Evolutionary conservation across 768 basidiomycete genomes (phyloP), one percentile per base, ranked within the genome.

Genomic region (Suillus luteus): DNA sequence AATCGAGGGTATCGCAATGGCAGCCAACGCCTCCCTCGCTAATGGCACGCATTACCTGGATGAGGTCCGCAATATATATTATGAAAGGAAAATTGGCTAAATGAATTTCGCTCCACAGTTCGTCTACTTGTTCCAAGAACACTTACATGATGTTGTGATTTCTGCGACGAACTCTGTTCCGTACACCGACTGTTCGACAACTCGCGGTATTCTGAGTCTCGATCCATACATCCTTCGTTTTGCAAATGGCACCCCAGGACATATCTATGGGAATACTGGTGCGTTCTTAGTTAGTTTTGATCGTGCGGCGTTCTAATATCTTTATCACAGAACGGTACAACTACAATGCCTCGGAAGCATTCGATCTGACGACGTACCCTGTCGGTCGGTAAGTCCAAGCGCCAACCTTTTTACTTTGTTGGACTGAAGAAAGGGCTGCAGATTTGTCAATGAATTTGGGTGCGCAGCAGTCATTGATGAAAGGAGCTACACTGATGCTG

Each of bases 391-490:
- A 58, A 62, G 76, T 64, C 19, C 12, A 19, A 22, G 55, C 33
- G 17, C 40, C 24, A 12, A 43, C 12, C 3, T 37, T 62, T 46
- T 67, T 27, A 61, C 9, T 19, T 15, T 15, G n/a, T 40, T 2
- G 55, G 49, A 17, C 40, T 10, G 52, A 60, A 44, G 17, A 41
- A 17, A 58, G 22, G 22, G 2, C 49, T 54, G 35, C 59, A 81
- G 85, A 49, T 86, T 86, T 61, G 77, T 86, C 49, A 86, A 86
- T 64, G 85, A 87, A 65, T 86, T 86, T 61, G 85, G 85, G 82
- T 84, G 62, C 58, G 78, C 65, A 35, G 15, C 12, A 48, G 41
- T 55, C 22, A 14, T 46, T 17, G 11, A 14, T 64, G 35, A 33
- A 41, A 41, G 41, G 41, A 43, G 14, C 10, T 17, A 61, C 8